Evolutionary conservation across 768 basidiomycete species (phyloP), one percentile per base, ranked within the genome.

Genomic region (Crepidotus variabilis): DNA sequence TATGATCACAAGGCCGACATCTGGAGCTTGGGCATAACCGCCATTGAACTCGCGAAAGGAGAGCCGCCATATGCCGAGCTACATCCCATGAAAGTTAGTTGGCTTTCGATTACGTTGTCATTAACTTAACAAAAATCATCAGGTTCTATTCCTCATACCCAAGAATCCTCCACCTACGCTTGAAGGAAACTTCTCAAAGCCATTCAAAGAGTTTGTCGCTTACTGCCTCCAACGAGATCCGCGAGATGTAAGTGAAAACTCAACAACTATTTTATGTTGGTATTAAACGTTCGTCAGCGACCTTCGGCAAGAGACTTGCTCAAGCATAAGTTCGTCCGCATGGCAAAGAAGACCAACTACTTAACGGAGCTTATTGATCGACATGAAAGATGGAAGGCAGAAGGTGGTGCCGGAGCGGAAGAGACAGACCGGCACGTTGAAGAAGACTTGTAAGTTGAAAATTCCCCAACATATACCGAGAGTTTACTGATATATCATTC

Each of bases 1-100:
- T 99, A 99, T 72, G 97, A 98, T 65, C 90, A 95, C 70, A 98
- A 98, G 69, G 97, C 97, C 14, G 97, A 99, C 71, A 98, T 99
- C 50, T 99, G 97, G 97, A 93, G 90, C 71, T 74, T 99, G 60
- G 97, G 96, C 13, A 96, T 96, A 63, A 99, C 97, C 6, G 92
- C 94, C 28, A 98, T 98, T 62, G 97, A 99, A 70, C 78, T 99
- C 63, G 97, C 97, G 1, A 95, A 90, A 71, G 96, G 96, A 24
- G 96, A 98, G 68, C 97, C 97, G 35, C 97, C 97, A 2, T 98
- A 98, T 66, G 96, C 97, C 1, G 96, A 98, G 63, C 75, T 98
- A 45, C 97, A 99, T 73, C 97, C 97, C 5, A 98, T 99, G 97
- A 98, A 98, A 82, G 96, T 92, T 55, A 48, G 81, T 63, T 22